Conservation (phyloP, 106 monocot genomes). For the Chionographis japonica region DNA sequence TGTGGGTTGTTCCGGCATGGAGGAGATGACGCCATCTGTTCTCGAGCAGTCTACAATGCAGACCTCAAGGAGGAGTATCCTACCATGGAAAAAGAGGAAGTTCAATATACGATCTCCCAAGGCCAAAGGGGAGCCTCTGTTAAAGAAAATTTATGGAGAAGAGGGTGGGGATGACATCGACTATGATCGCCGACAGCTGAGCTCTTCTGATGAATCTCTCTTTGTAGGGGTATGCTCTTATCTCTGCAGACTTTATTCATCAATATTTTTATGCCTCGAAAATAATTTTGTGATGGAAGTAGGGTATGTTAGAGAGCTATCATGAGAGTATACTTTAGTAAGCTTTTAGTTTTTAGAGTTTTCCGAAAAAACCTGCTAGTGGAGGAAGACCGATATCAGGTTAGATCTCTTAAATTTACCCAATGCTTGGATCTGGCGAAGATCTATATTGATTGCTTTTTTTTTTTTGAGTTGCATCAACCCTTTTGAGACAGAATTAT, state of each 20-base stretch:
- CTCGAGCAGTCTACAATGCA: constrained; percentile 17
- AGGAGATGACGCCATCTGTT: constrained; percentile 22
- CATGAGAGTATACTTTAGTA: too few species aligned
- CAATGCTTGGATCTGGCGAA: too few species aligned
- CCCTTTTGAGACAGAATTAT: too few species aligned
- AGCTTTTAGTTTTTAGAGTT: too few species aligned
- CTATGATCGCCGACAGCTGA: constrained; percentile 64
- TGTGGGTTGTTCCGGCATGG: constrained; percentile 31
- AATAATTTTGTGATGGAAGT: neutral
- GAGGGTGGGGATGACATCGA: constrained; percentile 88
- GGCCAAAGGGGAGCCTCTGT: constrained; percentile 69
- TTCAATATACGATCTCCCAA: constrained; percentile 44
- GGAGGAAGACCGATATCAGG: too few species aligned
- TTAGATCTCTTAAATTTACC: too few species aligned
- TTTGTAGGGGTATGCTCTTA: constrained; percentile 25
- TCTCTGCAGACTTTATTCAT: neutral
- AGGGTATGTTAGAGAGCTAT: neutral
- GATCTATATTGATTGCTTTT: too few species aligned
- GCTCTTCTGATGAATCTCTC: constrained; percentile 70
- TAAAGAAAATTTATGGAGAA: constrained; percentile 66
- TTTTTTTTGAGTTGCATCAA: too few species aligned
- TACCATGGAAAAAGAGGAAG: constrained; percentile 66
- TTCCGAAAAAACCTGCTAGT: too few species aligned
- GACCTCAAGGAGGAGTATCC: constrained; percentile 41
- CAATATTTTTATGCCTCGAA: neutral